phyloP scores from a whole-genome alignment of 2,329 filamentous ascomycete species.

The Alternaria burnsii region DNA sequence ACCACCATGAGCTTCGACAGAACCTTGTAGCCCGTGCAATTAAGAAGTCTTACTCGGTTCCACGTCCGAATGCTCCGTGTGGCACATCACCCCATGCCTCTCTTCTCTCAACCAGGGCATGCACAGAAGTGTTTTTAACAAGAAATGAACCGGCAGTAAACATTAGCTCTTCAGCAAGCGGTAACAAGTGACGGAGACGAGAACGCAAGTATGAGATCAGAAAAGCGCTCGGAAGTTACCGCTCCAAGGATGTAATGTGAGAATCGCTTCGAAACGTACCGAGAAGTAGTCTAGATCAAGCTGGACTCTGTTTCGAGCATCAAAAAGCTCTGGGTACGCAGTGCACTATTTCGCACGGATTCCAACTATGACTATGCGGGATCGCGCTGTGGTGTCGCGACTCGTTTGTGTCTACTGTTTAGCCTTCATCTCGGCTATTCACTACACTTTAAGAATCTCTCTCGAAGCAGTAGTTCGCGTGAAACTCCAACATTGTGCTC shows the following conservation, averaged over 20 bases:
- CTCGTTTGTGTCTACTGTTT: not conserved
- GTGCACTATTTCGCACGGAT: not conserved
- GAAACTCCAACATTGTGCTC: too few relatives aligned
- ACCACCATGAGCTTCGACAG: not conserved
- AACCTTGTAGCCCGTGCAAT: not conserved
- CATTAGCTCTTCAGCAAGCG: not conserved
- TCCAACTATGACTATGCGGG: not conserved
- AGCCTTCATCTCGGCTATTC: not conserved
- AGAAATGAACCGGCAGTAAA: not conserved
- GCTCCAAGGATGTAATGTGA: not conserved
- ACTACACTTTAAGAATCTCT: not conserved
- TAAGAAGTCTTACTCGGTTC: not conserved
- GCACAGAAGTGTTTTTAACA: not conserved
- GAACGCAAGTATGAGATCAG: not conserved
- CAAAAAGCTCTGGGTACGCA: not conserved
- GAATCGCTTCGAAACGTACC: not conserved
- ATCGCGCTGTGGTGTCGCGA: not conserved
- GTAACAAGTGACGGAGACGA: not conserved
- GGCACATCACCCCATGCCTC: not conserved
- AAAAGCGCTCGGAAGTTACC: not conserved
- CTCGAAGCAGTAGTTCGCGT: not conserved
- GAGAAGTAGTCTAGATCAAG: not conserved
- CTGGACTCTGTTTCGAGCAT: not conserved
- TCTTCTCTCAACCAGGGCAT: not conserved
- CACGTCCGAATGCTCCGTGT: not conserved